Evolutionary conservation across 2,329 filamentous ascomycete species (phyloP).

Genomic region (Penicillium carneum): DNA sequence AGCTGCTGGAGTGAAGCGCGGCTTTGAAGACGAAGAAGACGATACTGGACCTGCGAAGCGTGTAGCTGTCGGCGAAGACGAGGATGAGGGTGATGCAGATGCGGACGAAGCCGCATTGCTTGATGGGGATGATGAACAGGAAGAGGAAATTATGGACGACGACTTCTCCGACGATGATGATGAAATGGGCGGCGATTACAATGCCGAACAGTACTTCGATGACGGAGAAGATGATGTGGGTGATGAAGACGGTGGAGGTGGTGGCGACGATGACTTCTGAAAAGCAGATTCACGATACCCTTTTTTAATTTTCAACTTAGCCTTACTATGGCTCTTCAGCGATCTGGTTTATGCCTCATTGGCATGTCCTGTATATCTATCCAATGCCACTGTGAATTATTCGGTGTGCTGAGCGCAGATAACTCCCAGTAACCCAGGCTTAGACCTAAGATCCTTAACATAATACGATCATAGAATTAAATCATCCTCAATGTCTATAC

Average conservation of each 20-base stretch:
- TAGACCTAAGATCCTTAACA: no score
- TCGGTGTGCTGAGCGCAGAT: background rate
- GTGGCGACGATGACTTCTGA: conserved; percentile 56
- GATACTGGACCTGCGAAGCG: conserved; percentile 47
- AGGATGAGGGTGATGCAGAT: conserved; percentile 39
- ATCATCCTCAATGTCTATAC: background rate
- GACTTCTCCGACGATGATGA: conserved; percentile 68
- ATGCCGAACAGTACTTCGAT: conserved; percentile 70
- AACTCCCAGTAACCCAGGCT: background rate
- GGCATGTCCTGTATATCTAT: background rate
- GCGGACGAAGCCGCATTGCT: conserved; percentile 42
- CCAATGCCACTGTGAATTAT: conserved; percentile 6
- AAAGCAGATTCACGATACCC: conserved; percentile 41
- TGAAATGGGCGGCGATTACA: conserved; percentile 67
- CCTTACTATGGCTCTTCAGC: conserved; percentile 13
- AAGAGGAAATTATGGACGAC: conserved; percentile 62
- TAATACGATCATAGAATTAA: background rate
- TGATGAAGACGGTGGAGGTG: conserved; percentile 61
- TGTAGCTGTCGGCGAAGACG: conserved; percentile 42
- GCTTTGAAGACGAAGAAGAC: conserved; percentile 57
- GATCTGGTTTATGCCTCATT: background rate
- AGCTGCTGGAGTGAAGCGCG: conserved; percentile 42
- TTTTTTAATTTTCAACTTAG: conserved; percentile 33
- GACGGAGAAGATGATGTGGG: conserved; percentile 63
- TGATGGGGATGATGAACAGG: conserved; percentile 55